These are phyloP conservation scores for Aegilops umbellulata DNA, from an alignment of 176 grass and related monocot species.

Conservation along the genomic window DNA sequence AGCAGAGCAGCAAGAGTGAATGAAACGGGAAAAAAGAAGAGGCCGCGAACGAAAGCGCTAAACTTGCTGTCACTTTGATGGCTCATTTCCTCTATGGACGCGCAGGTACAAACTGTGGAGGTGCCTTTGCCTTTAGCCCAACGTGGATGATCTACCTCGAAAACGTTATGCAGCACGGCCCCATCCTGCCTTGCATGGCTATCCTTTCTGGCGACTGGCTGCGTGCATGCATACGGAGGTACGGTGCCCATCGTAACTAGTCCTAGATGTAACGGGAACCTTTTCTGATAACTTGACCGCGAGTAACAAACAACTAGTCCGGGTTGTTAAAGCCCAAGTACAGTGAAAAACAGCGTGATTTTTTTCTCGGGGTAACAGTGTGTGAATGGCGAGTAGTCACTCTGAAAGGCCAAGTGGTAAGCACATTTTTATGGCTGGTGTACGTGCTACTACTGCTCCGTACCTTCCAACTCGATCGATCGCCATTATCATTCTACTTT, in stretches of 20 bases:
- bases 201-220: neutral
- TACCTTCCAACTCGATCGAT: slow-evolving; percentile 12
- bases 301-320: too few species aligned
- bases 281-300: too few species aligned
- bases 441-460: too few species aligned
- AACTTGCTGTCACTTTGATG: slow-evolving; percentile 42
- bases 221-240: neutral
- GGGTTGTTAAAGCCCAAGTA: too few species aligned
- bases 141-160: slow-evolving; percentile 12
- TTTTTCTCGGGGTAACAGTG: too few species aligned
- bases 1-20: neutral
- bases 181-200: neutral
- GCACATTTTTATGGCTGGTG: too few species aligned
- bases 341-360: too few species aligned
- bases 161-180: neutral
- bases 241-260: too few species aligned
- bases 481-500: slow-evolving; percentile 23
- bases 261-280: too few species aligned
- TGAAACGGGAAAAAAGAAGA: neutral
- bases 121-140: slow-evolving; percentile 6
- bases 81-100: slow-evolving; percentile 22
- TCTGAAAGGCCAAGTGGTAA: too few species aligned
- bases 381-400: too few species aligned
- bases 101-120: slow-evolving; percentile 4
- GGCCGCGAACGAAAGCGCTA: slow-evolving; percentile 4